phyloP scores from a whole-genome alignment of 768 basidiomycete species.

The Lactarius quietus region DNA sequence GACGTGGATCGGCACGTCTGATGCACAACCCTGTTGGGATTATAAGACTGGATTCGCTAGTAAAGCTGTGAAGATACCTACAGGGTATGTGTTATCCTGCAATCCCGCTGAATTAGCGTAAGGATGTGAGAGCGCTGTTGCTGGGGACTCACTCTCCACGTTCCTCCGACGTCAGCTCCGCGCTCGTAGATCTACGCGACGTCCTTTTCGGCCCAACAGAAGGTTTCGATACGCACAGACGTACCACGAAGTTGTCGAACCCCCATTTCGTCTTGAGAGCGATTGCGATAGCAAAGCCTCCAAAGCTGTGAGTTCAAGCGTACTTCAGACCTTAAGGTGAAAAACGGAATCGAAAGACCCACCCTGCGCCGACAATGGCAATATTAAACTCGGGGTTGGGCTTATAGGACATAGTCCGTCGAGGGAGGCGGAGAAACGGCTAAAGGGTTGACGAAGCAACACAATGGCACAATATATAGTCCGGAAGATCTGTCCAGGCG shows the following conservation, averaged over 20 bases:
- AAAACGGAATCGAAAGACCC: neutral
- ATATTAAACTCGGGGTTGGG: slow-evolving; percentile 11
- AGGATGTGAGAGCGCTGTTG: neutral
- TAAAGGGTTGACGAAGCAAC: neutral
- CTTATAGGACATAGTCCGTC: neutral
- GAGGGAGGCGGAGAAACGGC: neutral
- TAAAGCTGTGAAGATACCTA: neutral
- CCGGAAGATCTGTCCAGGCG: neutral
- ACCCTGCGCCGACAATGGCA: slow-evolving; percentile 31
- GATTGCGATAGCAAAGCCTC: slow-evolving; percentile 32
- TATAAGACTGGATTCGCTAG: neutral
- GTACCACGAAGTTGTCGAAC: slow-evolving; percentile 32
- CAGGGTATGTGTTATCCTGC: slow-evolving; percentile 30
- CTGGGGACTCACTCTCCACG: slow-evolving; percentile 27
- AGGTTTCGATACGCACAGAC: neutral
- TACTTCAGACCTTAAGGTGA: neutral
- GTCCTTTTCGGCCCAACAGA: neutral
- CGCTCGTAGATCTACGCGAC: slow-evolving; percentile 34
- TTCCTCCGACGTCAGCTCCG: slow-evolving; percentile 30
- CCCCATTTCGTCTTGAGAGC: slow-evolving; percentile 33
- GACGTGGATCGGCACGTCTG: slow-evolving; percentile 28
- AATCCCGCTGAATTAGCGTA: neutral
- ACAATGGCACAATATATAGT: neutral
- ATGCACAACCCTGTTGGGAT: slow-evolving; percentile 28
- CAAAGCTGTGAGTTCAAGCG: slow-evolving; percentile 24